Conservation (phyloP, 2,329 filamentous ascomycete genomes). For the Epichloe baconii region DNA sequence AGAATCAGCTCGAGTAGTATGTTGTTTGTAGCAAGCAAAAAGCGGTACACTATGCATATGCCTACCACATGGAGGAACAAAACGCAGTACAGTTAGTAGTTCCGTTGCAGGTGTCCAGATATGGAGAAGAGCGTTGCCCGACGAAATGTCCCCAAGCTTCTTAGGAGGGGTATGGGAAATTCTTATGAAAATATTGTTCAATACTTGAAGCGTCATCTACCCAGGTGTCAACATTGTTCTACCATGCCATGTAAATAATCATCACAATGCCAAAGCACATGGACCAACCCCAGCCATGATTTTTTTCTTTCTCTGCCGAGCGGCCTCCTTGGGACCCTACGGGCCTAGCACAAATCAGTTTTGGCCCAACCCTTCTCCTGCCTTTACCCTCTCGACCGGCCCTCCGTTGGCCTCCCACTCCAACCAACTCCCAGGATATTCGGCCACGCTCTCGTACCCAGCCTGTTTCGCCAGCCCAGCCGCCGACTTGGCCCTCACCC, state of each 20-base stretch:
- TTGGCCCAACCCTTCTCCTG: not conserved
- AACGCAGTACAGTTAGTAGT: not conserved
- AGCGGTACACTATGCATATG: no score
- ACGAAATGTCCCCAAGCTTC: not conserved
- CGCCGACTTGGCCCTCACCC: constrained; percentile 67
- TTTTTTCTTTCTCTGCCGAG: not conserved
- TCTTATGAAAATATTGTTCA: not conserved
- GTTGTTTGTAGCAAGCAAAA: not conserved
- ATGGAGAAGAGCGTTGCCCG: not conserved
- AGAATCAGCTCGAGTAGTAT: not conserved
- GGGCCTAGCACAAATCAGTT: not conserved
- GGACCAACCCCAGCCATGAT: no score
- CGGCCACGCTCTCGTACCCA: constrained; percentile 59
- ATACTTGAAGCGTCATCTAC: not conserved
- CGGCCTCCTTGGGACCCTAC: no score
- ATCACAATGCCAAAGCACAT: no score
- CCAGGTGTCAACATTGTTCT: not conserved
- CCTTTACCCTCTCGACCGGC: constrained; percentile 22
- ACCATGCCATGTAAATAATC: not conserved
- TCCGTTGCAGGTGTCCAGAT: not conserved
- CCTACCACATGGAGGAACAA: not conserved
- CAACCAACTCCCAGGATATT: constrained; percentile 64
- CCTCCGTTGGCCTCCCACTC: constrained; percentile 74
- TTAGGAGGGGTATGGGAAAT: not conserved
- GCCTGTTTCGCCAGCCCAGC: constrained; percentile 63